Conservation (phyloP, 139 green algal species). For the Cymbomonas tetramitiformis region DNA sequence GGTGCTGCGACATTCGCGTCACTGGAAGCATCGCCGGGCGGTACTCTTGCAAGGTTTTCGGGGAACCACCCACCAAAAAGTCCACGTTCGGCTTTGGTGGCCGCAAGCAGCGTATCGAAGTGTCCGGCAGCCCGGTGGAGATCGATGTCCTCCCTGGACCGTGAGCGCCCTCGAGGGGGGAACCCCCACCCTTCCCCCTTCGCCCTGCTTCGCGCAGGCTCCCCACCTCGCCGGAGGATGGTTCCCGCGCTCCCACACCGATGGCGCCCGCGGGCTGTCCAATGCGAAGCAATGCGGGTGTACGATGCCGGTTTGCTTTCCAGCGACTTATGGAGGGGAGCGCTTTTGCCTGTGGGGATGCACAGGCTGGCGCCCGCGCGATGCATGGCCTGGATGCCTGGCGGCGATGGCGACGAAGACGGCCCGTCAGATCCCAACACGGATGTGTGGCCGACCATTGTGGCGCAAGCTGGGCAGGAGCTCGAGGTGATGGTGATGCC, state of each 20-base stretch:
- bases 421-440: too few species aligned
- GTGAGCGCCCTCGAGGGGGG: neutral
- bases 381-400: too few species aligned
- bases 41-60: constrained; percentile 4
- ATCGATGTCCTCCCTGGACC: neutral
- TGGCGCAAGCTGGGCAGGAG: too few species aligned
- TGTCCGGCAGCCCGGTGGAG: neutral
- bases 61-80: neutral
- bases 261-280: too few species aligned
- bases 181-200: neutral
- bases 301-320: too few species aligned
- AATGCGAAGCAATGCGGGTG: too few species aligned
- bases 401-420: too few species aligned
- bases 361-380: neutral
- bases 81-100: neutral
- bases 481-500: constrained; percentile 1
- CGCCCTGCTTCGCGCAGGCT: neutral
- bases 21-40: neutral
- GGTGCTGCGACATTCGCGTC: constrained; percentile 4
- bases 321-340: too few species aligned
- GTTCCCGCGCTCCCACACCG: too few species aligned
- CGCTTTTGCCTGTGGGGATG: neutral
- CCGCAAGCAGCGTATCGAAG: too few species aligned
- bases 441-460: too few species aligned
- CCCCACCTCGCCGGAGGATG: too few species aligned